Base-by-base conservation (phyloP, 2,329 filamentous ascomycete genomes). In the Microdochium paspali region DNA sequence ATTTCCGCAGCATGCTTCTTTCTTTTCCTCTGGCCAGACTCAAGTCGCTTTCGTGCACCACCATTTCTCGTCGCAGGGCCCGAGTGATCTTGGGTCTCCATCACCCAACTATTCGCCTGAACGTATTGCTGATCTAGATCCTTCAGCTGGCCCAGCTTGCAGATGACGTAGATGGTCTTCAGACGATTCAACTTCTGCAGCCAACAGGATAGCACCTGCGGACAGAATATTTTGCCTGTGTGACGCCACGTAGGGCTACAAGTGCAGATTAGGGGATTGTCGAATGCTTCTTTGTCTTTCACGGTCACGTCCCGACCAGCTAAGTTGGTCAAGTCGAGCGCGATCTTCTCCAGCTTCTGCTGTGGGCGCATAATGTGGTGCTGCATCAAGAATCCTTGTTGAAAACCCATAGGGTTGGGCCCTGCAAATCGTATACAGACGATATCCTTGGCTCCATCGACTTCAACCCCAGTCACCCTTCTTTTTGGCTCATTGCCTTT, bases 81-180 rank as follows among this genome's bases (percentile, higher is more conserved):
- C n/a, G n/a, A n/a, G n/a, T n/a, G n/a, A n/a, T n/a, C n/a, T n/a
- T n/a, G n/a, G n/a, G n/a, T n/a, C n/a, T n/a, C n/a, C n/a, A n/a
- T 13, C 26, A 13, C 26, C 26, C 23, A n/a, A 3, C 9, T 40
- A 18, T 10, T 9, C 23, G 18, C 4, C 10, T 26, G 40, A 42
- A 15, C 10, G 31, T 40, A 10, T 24, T 21, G 43, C 21, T 45
- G 21, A 10, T 43, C 44, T 10, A 40, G 23, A 10, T 25, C 28
- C 4, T 21, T 26, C 7, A 9, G 10, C 18, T 40, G 9, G 2
- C 3, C 46, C 3, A 56, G 10, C 25, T 53, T 51, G 10, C 56
- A 24, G 7, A 66, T 49, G 39, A 67, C 46, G 49, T 61, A 65
- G 28, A 66, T 53, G 4, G 48, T 35, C 44, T 61, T 45, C 0